Percentiles rank a stretch among this genome's conserved stretches.
phyloP scores from a whole-genome alignment of 768 basidiomycete genomes.

The Favolaschia claudopus region DNA sequence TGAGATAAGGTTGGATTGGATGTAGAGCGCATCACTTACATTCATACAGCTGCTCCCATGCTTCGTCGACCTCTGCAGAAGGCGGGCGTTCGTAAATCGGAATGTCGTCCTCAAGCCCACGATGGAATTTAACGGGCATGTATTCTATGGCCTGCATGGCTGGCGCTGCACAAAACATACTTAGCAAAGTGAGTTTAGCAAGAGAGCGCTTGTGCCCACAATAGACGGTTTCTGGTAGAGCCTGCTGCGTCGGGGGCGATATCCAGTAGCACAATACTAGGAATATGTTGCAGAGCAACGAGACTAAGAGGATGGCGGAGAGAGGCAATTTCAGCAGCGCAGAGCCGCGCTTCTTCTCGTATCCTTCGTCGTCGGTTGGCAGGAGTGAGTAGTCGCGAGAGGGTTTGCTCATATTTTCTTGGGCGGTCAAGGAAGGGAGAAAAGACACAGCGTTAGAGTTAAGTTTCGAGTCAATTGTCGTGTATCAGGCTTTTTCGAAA shows the following conservation, averaged over 20 bases:
- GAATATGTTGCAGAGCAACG: background rate
- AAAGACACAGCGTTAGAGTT: too few species aligned
- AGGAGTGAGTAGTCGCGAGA: background rate
- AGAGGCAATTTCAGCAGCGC: background rate
- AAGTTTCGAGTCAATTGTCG: too few species aligned
- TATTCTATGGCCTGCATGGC: conserved; percentile 20
- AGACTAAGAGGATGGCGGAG: background rate
- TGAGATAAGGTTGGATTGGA: background rate
- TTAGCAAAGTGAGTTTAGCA: background rate
- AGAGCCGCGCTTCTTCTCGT: too few species aligned
- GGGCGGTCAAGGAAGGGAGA: too few species aligned
- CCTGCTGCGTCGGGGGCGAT: background rate
- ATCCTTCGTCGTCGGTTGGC: background rate
- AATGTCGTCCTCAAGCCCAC: conserved; percentile 19
- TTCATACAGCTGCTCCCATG: conserved; percentile 25
- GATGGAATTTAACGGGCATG: conserved; percentile 23
- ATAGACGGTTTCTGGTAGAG: background rate
- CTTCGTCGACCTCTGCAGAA: conserved; percentile 22
- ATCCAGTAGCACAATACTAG: background rate
- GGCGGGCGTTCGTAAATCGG: conserved; percentile 25
- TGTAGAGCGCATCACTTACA: conserved; percentile 8
- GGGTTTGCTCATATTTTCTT: too few species aligned
- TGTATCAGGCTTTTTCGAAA: too few species aligned
- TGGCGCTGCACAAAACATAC: conserved; percentile 11
- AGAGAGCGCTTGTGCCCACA: background rate